phyloP scores from a whole-genome alignment of 441 rosid species.

The Capsella rubella region DNA sequence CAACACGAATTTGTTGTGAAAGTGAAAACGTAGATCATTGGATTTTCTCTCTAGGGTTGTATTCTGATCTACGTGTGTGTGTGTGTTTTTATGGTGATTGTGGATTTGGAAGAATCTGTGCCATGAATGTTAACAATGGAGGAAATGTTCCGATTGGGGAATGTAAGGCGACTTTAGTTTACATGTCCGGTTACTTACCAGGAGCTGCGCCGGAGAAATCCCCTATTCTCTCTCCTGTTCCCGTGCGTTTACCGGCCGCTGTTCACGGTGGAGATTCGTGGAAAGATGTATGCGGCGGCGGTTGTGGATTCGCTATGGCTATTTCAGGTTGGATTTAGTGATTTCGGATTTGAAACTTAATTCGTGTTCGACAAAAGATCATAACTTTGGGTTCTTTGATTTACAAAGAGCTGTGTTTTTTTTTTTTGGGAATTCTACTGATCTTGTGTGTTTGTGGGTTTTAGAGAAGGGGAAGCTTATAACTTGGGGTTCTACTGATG shows the following conservation, averaged over 20 bases:
- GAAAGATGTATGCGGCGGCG: conserved; percentile 72
- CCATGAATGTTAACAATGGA: conserved; percentile 47
- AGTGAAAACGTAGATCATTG: conserved; percentile 21
- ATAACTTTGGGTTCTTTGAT: not conserved
- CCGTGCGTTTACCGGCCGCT: conserved; percentile 43
- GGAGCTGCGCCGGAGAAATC: conserved; percentile 60
- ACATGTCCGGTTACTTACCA: conserved; percentile 70
- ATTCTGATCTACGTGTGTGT: not conserved
- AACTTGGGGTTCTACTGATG: conserved; percentile 78
- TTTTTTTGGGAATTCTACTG: not conserved
- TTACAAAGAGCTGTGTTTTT: not conserved
- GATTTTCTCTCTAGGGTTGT: not conserved
- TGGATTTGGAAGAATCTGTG: conserved; percentile 21
- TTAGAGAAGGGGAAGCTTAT: conserved; percentile 69
- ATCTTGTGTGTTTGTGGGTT: conserved; percentile 11
- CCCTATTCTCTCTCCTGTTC: conserved; percentile 52
- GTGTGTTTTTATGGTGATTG: conserved; percentile 15
- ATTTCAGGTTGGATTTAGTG: conserved; percentile 53
- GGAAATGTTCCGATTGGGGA: conserved; percentile 47
- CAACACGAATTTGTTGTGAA: conserved; percentile 15
- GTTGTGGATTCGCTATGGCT: conserved; percentile 75
- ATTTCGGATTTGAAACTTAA: not conserved
- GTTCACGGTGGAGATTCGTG: conserved; percentile 51
- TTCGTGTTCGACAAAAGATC: not conserved
- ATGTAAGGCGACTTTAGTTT: conserved; percentile 44